These are phyloP conservation scores for Alternaria brassicae DNA, from an alignment of 2,329 filamentous ascomycete genomes.

Conservation along the genomic window DNA sequence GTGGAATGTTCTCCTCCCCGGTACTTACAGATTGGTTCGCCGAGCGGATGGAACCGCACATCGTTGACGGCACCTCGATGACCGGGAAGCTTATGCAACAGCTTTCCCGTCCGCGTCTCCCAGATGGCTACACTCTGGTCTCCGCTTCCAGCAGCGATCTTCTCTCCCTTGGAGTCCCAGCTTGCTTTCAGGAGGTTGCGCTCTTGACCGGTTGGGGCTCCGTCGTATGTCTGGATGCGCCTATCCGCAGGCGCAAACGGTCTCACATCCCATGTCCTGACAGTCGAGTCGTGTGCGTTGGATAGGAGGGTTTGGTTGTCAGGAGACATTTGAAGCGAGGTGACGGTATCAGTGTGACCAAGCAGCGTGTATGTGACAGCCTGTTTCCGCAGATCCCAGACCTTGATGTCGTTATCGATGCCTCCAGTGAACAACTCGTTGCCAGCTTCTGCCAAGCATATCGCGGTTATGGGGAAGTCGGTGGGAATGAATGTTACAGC, in stretches of 20 bases:
- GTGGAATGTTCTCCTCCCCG: background rate
- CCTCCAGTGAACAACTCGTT: constrained; percentile 95
- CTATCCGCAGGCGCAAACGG: constrained; percentile 91
- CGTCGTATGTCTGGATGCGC: constrained; percentile 86
- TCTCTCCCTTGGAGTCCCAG: constrained; percentile 87
- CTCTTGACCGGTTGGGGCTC: constrained; percentile 85
- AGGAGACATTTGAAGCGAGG: constrained; percentile 87
- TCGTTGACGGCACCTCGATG: constrained; percentile 96
- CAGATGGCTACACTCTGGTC: constrained; percentile 92
- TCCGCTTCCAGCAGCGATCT: constrained; percentile 85
- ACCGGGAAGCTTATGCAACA: constrained; percentile 92
- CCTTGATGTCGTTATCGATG: constrained; percentile 96
- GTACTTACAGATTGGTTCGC: constrained; percentile 85
- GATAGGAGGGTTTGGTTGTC: constrained; percentile 90
- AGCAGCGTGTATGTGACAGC: constrained; percentile 84
- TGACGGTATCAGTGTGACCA: constrained; percentile 91
- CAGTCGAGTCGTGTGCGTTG: constrained; percentile 92
- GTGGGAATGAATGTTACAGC: constrained; percentile 89
- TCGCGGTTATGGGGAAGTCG: constrained; percentile 88
- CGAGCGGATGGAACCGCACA: constrained; percentile 84
- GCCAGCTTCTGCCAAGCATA: constrained; percentile 90
- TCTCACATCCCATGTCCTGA: constrained; percentile 93
- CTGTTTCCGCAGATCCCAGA: constrained; percentile 96
- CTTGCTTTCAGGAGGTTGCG: constrained; percentile 90
- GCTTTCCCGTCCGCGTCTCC: constrained; percentile 86